Evolutionary conservation across 352 stramenopile species (phyloP), one percentile per base, ranked within the genome.

Genomic region (Pythium aristosporum): DNA sequence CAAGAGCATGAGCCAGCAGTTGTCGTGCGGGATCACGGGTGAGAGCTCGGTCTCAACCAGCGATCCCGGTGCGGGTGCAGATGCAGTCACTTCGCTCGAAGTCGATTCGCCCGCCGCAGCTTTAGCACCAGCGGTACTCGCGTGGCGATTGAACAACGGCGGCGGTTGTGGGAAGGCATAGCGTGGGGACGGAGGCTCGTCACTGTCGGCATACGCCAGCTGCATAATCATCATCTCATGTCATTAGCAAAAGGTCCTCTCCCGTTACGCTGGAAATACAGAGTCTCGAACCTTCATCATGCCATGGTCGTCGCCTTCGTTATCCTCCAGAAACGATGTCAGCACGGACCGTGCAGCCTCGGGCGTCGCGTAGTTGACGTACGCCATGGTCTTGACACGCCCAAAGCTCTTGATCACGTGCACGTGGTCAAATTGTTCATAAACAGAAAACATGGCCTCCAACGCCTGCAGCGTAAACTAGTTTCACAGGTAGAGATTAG

Each of bases 301-400:
- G 34, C 51, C 55, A 18, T 21, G 11, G 48, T 50, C 55, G 15
- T 58, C 42, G 56, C 46, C 61, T 67, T 77, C 88, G 6, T 71
- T 63, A 21, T 72, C 65, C 21, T 72, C 58, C 0, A 67, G 11
- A 54, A 72, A 72, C 8, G 68, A 67, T 5, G 61, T 20, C 11
- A 74, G 32, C 23, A 68, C 65, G 2, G 32, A 46, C 15, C 28
- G 44, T 5, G 57, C 67, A 1, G 64, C 55, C 28, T 57, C 36
- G 8, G 58, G 76, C 62, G 79, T 83, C 21, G 76, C 71, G 66
- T 91, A 95, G 39, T 69, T 61, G 36, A 95, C 67, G 43, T 95
- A 95, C 13, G 87, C 87, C 87, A 95, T 95, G 2, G 87, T 94
- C 69, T 89, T 89, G n/a, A 94, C 53, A 23, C 80, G 76, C 3